Conservation (phyloP, 139 green algal species). For the Chlamydomonas eustigma region DNA sequence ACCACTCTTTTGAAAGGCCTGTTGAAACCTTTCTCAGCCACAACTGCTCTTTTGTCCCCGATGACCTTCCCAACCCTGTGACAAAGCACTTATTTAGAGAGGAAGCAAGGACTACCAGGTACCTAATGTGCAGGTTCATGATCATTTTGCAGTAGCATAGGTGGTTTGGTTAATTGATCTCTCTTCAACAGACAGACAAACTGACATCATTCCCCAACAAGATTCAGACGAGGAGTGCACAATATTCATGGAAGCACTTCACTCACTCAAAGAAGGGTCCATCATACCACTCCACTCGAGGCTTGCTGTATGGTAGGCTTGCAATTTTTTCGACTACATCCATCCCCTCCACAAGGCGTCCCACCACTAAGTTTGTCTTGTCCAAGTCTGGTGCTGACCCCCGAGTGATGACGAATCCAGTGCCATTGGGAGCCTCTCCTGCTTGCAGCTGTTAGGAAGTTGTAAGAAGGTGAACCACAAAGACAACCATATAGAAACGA, state of each 20-base stretch:
- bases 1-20: slow-evolving; percentile 42
- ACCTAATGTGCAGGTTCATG: too few species aligned
- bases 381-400: slow-evolving; percentile 33
- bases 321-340: slow-evolving; percentile 6
- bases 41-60: slow-evolving; percentile 47
- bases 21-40: slow-evolving; percentile 49
- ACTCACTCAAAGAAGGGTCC: slow-evolving; percentile 15
- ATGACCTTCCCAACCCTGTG: slow-evolving; percentile 37
- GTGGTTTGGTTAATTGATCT: too few species aligned
- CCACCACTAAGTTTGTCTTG: slow-evolving; percentile 32
- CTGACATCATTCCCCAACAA: too few species aligned
- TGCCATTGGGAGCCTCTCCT: slow-evolving; percentile 19
- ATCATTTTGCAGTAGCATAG: too few species aligned
- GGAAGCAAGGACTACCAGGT: neutral
- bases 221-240: too few species aligned
- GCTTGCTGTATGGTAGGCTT: slow-evolving; percentile 10
- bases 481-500: too few species aligned
- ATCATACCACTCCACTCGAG: slow-evolving; percentile 13
- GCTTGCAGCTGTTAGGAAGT: slow-evolving; percentile 5
- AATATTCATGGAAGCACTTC: too few species aligned
- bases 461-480: too few species aligned
- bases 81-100: neutral
- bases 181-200: too few species aligned
- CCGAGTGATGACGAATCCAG: slow-evolving; percentile 33
- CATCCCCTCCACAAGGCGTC: slow-evolving; percentile 2